Percentiles rank a stretch among this genome's conserved stretches.
phyloP scores from a whole-genome alignment of 208 protist species.

The Giardia muris region DNA sequence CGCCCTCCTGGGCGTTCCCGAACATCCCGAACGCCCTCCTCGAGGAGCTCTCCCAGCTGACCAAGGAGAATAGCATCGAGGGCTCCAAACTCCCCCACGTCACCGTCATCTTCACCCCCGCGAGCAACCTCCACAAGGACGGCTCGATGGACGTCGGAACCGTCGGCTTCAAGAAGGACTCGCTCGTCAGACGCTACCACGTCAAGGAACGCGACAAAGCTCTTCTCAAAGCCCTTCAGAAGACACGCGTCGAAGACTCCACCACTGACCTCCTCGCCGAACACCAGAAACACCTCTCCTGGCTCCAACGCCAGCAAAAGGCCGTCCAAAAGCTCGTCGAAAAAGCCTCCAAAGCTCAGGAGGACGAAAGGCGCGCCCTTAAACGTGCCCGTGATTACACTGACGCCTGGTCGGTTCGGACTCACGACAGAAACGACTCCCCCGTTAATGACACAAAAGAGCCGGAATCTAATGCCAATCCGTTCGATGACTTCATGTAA shows the following conservation, averaged over 20 bases:
- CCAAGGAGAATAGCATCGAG: constrained; percentile 48
- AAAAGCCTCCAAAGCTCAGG: not conserved
- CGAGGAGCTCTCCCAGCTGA: constrained; percentile 43
- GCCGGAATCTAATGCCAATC: too few species aligned
- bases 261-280: not conserved
- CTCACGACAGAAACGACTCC: too few species aligned
- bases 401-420: not conserved
- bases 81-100: constrained; percentile 38
- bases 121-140: constrained; percentile 39
- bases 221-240: not conserved
- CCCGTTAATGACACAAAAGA: too few species aligned
- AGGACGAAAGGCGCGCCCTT: not conserved
- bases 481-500: too few species aligned
- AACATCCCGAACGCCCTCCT: constrained; percentile 35
- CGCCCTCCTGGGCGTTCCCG: not conserved
- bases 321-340: not conserved
- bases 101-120: constrained; percentile 42
- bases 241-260: not conserved
- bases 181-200: constrained; percentile 30
- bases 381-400: not conserved
- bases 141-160: constrained; percentile 44
- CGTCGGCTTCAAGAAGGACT: constrained; percentile 42
- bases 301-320: not conserved
- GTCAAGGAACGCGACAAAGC: not conserved
- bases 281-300: not conserved